Conservation (phyloP, 2,329 filamentous ascomycete species). For the Trichophyton schoenleinii region DNA sequence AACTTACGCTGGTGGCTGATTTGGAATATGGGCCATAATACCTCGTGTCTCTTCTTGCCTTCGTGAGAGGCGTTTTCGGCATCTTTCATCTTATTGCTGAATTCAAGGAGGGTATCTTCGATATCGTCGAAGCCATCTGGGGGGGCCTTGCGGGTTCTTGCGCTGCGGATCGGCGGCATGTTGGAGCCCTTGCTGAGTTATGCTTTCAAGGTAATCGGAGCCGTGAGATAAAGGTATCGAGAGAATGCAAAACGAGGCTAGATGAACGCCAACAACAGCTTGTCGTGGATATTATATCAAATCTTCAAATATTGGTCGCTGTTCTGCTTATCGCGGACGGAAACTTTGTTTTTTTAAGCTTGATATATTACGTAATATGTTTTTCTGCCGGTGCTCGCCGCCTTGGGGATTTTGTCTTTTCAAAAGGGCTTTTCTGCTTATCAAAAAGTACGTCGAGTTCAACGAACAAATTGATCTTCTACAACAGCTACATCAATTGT, state of each 20-base stretch:
- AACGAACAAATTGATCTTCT: not conserved
- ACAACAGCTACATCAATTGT: not conserved
- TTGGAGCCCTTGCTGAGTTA: not conserved
- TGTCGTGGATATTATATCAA: not conserved
- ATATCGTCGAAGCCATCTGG: conserved; percentile 56
- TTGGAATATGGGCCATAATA: conserved; percentile 94
- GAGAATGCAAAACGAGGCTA: no score
- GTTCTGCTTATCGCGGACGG: not conserved
- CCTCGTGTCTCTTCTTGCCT: conserved; percentile 77
- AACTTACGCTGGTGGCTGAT: conserved; percentile 76
- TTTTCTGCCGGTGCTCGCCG: not conserved
- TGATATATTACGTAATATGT: not conserved
- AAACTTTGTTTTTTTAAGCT: not conserved
- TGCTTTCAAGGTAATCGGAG: not conserved
- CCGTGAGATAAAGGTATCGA: no score
- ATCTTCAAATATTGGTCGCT: not conserved
- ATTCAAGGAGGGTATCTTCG: conserved; percentile 56
- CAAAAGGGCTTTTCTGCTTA: not conserved
- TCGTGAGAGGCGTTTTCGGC: conserved; percentile 77
- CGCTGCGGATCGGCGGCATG: conserved; percentile 51
- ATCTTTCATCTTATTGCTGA: conserved; percentile 57
- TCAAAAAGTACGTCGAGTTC: not conserved
- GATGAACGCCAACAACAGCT: not conserved
- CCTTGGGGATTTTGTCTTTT: not conserved
- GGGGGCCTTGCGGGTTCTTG: conserved; percentile 50